Percentiles rank a stretch among this genome's conserved stretches.
Conservation (phyloP, 805 yeast genomes). For the Pichia californica region DNA sequence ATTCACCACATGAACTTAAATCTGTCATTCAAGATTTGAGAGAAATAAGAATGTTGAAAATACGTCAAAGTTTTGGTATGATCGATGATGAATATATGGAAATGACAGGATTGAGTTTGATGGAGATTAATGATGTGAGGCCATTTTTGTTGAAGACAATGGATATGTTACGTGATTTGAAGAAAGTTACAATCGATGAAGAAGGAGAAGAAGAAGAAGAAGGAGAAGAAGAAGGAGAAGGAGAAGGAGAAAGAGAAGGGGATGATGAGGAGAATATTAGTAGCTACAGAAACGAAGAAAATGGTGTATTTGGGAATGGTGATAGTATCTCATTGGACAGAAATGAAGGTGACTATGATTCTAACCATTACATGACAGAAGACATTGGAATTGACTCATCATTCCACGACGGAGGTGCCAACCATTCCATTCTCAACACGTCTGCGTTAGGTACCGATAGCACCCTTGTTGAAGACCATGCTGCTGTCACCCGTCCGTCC, state of each 20-base stretch:
- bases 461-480: slow-evolving; percentile 1
- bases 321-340: no score
- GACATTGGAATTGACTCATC: neutral
- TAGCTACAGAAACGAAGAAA: no score
- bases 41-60: slow-evolving; percentile 75
- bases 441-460: neutral
- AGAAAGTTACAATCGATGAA: slow-evolving; percentile 27
- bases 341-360: no score
- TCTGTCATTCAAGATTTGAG: slow-evolving; percentile 74
- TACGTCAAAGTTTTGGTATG: slow-evolving; percentile 69
- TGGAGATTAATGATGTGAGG: slow-evolving; percentile 85
- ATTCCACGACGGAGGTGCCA: neutral
- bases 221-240: neutral
- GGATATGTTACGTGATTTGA: slow-evolving; percentile 63
- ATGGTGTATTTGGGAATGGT: no score
- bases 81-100: slow-evolving; percentile 79
- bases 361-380: no score
- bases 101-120: slow-evolving; percentile 69
- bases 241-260: neutral
- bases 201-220: slow-evolving; percentile 6
- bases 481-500: neutral
- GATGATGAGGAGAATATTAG: neutral
- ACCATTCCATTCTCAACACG: neutral
- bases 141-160: slow-evolving; percentile 77
- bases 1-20: slow-evolving; percentile 64